Percentiles rank a stretch among this genome's conserved stretches.
These are phyloP conservation scores for Penicillium odoratum DNA, from an alignment of 495 filamentous ascomycete genomes.

Conservation along the genomic window DNA sequence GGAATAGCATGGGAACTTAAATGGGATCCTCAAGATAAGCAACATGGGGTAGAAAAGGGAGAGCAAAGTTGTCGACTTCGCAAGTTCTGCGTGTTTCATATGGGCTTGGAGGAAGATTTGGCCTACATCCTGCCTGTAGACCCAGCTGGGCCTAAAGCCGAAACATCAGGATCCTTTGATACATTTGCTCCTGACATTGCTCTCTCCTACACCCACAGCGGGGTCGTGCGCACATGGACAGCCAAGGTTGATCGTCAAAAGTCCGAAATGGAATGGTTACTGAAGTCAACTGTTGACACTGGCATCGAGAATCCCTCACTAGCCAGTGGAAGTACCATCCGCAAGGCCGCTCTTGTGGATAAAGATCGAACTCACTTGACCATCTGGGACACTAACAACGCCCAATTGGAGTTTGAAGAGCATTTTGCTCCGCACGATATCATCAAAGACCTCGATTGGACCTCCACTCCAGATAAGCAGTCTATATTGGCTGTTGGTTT, in stretches of 20 bases:
- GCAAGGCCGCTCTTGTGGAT: conserved; percentile 85
- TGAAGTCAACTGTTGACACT: conserved; percentile 81
- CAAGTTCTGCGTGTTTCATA: conserved; percentile 70
- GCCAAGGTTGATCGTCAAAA: conserved; percentile 64
- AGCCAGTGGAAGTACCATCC: conserved; percentile 81
- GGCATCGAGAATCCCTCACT: conserved; percentile 71
- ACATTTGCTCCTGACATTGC: conserved; percentile 86
- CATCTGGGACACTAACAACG: conserved; percentile 87
- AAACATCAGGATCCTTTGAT: conserved; percentile 80
- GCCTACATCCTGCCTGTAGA: conserved; percentile 87
- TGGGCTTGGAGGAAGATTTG: conserved; percentile 72
- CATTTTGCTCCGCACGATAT: conserved; percentile 69
- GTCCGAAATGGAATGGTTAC: conserved; percentile 72
- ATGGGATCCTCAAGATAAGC: conserved; percentile 30
- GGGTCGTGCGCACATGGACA: conserved; percentile 82
- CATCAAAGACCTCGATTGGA: conserved; percentile 91
- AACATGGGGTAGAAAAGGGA: conserved; percentile 25
- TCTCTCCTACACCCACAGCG: conserved; percentile 78
- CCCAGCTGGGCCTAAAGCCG: conserved; percentile 72
- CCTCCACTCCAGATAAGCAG: conserved; percentile 86
- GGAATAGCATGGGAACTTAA: conserved; percentile 85
- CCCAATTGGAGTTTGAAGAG: conserved; percentile 78
- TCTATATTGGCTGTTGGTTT: conserved; percentile 92
- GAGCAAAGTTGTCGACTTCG: conserved; percentile 44
- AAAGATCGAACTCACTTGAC: conserved; percentile 71